phyloP scores from a whole-genome alignment of 306 rosid species.

The Sechiopsis laciniata region DNA sequence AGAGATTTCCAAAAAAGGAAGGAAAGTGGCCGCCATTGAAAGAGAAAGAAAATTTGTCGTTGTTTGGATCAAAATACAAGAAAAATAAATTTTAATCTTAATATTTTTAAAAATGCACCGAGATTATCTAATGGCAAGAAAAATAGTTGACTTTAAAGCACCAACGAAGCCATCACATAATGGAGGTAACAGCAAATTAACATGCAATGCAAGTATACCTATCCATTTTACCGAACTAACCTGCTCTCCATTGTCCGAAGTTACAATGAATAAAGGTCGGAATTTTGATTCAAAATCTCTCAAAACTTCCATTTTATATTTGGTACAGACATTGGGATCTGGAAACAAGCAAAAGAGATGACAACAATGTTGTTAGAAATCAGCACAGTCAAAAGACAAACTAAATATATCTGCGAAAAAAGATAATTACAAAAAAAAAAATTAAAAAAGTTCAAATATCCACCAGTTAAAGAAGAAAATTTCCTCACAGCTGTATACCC shows the following conservation, averaged over 20 bases:
- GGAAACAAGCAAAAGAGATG: slow-evolving; percentile 27
- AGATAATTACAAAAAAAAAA: background rate
- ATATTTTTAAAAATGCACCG: background rate
- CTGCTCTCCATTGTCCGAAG: slow-evolving; percentile 80
- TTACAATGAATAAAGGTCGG: slow-evolving; percentile 79
- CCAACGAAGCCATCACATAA: slow-evolving; percentile 3
- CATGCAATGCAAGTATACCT: background rate
- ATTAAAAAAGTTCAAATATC: slow-evolving; percentile 16
- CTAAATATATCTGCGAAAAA: slow-evolving; percentile 4
- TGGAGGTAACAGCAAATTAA: background rate
- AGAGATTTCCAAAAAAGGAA: too few relatives aligned
- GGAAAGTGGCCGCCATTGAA: too few relatives aligned
- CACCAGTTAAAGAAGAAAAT: slow-evolving; percentile 78
- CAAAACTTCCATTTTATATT: slow-evolving; percentile 86
- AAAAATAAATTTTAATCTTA: background rate
- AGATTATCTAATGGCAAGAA: background rate
- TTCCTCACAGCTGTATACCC: slow-evolving; percentile 86
- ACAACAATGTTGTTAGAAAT: slow-evolving; percentile 3
- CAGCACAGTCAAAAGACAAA: slow-evolving; percentile 6
- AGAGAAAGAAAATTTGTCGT: background rate
- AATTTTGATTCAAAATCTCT: slow-evolving; percentile 73
- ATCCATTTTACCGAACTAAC: slow-evolving; percentile 38
- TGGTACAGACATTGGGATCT: slow-evolving; percentile 52
- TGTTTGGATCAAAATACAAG: background rate
- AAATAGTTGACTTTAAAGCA: slow-evolving; percentile 5